Conservation (phyloP, 148 eudicot species). For the Pouteria glomerata region DNA sequence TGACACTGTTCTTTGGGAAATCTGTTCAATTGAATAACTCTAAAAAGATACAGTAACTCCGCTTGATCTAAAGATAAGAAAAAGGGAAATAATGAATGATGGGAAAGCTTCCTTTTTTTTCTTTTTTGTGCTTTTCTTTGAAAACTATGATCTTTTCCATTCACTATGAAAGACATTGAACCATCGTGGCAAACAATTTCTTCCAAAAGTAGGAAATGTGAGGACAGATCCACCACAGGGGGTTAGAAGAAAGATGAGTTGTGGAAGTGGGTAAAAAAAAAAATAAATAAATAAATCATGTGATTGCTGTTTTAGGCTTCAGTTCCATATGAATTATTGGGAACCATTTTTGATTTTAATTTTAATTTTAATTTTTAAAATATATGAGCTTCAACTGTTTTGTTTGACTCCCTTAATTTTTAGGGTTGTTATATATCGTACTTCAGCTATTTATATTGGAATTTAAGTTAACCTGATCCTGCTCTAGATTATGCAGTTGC, state of each 20-base stretch:
- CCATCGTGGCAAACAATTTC: not conserved
- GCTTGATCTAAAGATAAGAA: not conserved
- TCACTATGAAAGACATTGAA: not conserved
- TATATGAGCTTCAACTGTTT: not conserved
- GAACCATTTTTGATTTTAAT: not conserved
- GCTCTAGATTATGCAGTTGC: constrained; percentile 64
- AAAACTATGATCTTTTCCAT: not conserved
- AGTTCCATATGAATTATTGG: not conserved
- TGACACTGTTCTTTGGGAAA: not conserved
- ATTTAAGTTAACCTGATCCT: not conserved
- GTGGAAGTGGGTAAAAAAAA: not conserved
- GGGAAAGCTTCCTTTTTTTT: too few species aligned
- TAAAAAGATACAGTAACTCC: too few species aligned
- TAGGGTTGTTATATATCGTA: not conserved
- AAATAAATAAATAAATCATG: not conserved
- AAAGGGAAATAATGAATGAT: too few species aligned
- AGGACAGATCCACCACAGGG: not conserved
- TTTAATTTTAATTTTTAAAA: too few species aligned
- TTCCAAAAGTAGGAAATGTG: not conserved
- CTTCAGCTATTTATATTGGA: not conserved
- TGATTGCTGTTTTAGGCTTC: not conserved
- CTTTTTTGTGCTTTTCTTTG: not conserved
- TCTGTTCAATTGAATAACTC: not conserved
- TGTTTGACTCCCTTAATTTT: not conserved
- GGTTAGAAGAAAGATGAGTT: not conserved